Percentiles rank a stretch among this genome's conserved stretches.
These are phyloP conservation scores for Plasmodium gaboni DNA, from an alignment of 169 alveolate genomes.

Conservation along the genomic window DNA sequence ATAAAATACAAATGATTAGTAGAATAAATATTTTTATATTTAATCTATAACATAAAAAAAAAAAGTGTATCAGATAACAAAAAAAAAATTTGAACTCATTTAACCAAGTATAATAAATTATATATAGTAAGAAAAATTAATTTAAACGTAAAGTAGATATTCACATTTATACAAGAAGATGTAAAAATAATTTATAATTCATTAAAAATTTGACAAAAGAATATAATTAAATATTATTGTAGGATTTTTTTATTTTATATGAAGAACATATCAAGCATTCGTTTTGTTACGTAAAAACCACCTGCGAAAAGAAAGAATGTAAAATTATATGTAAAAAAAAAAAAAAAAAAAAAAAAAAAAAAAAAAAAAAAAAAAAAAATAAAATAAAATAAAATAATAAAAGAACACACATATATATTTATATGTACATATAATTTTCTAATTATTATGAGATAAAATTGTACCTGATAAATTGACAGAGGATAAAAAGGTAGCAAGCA, in stretches of 20 bases:
- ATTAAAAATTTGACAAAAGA: conserved; percentile 25
- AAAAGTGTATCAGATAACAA: not conserved
- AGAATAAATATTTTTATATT: conserved; percentile 55
- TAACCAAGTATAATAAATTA: not conserved
- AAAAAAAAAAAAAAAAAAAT: too few species aligned
- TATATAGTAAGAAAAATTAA: not conserved
- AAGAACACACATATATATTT: conserved; percentile 17
- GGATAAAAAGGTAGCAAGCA: conserved; percentile 75
- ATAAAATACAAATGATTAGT: conserved; percentile 2
- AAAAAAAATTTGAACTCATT: not conserved
- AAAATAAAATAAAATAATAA: conserved; percentile 22
- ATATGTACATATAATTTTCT: not conserved
- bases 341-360: conserved; percentile 42
- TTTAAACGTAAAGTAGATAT: not conserved
- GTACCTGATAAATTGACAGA: conserved; percentile 78
- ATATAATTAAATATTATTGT: not conserved
- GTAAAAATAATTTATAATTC: conserved; percentile 7
- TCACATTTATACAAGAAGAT: not conserved
- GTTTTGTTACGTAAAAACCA: conserved; percentile 93
- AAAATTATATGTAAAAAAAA: conserved; percentile 47
- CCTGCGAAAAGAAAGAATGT: conserved; percentile 82
- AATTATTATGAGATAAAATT: conserved; percentile 30
- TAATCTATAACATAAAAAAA: conserved; percentile 33
- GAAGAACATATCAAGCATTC: conserved; percentile 95
- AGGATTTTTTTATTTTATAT: conserved; percentile 28